Base-by-base conservation (phyloP, 768 basidiomycete species). In the Lanmaoa pseudosensibilis region DNA sequence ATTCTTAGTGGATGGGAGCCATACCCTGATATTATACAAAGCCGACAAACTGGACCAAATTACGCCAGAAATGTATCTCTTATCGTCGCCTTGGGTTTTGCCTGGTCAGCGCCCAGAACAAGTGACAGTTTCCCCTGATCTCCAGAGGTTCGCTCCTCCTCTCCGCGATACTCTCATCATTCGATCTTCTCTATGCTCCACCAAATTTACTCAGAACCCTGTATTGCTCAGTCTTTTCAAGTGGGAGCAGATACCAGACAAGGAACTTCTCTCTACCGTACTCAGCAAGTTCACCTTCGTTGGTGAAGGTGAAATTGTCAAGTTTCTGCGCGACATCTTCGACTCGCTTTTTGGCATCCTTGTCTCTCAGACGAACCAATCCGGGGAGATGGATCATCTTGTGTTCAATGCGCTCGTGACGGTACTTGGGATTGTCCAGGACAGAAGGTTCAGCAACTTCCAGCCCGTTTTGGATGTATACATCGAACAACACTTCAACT, bases 381-480 rank as follows among this genome's bases (percentile, higher is more conserved):
- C 81, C 7, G 86, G 87, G 21, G 88, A 93, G 63, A 82, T 96
- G 74, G 92, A 97, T 63, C 79, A 85, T 55, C 78, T 91, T 38
- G 91, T 95, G 10, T 97, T 98, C 77, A 88, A 91, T 63, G 90
- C 91, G 1, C 82, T 98, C 15, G 89, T 98, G 51, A 92, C 87
- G 5, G 88, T 98, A 13, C 86, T 98, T 12, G 89, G 91, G 5
- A 94, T 98, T 57, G 87, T 94, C 13, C 90, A 93, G 64, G 96
- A 98, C 71, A 83, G 96, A 32, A 84, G 96, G 27, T 98, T 98
- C 80, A 90, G 87, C 72, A 94, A 96, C 71, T 98, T 98, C 78
- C 87, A 91, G 62, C 88, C 92, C 2, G 94, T 96, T 5, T 77
- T 98, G 57, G 93, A 97, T 65, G 86, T 93, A 23, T 98, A 98